Evolutionary conservation across 768 basidiomycete genomes (phyloP).

Genomic region (Amylocystis lapponica): DNA sequence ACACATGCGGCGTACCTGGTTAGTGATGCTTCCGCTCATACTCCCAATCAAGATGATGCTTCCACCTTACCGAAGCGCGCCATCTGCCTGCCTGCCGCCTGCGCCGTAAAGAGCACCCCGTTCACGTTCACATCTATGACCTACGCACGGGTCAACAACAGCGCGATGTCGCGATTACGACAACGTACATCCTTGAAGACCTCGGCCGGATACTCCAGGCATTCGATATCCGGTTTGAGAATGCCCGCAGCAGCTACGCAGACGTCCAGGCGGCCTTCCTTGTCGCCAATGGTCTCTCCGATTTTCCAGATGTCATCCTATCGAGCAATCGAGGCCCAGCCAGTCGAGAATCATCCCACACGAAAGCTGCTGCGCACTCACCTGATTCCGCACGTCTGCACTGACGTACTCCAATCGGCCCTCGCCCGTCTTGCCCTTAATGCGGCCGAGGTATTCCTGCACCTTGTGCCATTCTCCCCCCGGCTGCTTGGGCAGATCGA

Average conservation of each 20-base stretch:
- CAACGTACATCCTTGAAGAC: slow-evolving; percentile 50
- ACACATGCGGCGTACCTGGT: slow-evolving; percentile 40
- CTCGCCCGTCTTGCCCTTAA: slow-evolving; percentile 14
- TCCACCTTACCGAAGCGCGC: slow-evolving; percentile 29
- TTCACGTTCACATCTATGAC: slow-evolving; percentile 61
- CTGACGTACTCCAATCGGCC: slow-evolving; percentile 54
- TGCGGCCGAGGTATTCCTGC: slow-evolving; percentile 33
- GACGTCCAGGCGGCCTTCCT: slow-evolving; percentile 67
- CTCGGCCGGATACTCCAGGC: slow-evolving; percentile 58
- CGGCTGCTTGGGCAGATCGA: slow-evolving; percentile 53
- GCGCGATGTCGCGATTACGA: not conserved
- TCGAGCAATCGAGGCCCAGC: not conserved
- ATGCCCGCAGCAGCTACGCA: slow-evolving; percentile 79
- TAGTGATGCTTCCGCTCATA: slow-evolving; percentile 50
- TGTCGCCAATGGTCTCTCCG: slow-evolving; percentile 54
- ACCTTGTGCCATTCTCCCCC: slow-evolving; percentile 54
- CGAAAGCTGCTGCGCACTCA: slow-evolving; percentile 12
- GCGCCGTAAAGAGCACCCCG: slow-evolving; percentile 31
- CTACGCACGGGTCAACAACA: slow-evolving; percentile 25
- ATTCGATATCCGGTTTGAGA: slow-evolving; percentile 47
- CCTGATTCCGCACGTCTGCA: slow-evolving; percentile 62
- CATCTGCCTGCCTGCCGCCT: slow-evolving; percentile 33
- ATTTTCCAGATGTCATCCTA: slow-evolving; percentile 37
- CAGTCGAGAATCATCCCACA: not conserved
- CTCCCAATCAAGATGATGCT: slow-evolving; percentile 39